Conservation (phyloP, 1,284 basidiomycete species). For the Cryptococcus depauperatus region DNA sequence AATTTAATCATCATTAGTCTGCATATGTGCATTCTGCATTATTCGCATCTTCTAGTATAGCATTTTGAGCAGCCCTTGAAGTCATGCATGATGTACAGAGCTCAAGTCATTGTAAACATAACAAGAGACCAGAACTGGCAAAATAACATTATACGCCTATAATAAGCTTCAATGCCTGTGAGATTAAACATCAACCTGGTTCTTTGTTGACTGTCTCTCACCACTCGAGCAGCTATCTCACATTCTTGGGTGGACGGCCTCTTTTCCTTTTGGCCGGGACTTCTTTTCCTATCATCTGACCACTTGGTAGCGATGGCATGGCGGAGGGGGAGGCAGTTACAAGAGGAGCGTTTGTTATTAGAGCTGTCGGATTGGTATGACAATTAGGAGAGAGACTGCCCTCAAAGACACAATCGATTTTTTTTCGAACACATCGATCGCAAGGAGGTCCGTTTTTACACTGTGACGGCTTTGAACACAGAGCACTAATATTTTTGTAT, state of each 20-base stretch:
- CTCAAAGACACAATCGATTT: background rate
- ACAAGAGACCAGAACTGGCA: background rate
- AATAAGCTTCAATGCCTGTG: background rate
- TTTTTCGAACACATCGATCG: background rate
- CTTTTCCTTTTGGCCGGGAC: background rate
- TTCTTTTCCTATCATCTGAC: background rate
- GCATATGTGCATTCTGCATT: background rate
- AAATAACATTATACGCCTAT: background rate
- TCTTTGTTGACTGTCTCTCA: background rate
- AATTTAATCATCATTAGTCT: background rate
- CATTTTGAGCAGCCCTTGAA: background rate
- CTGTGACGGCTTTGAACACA: background rate
- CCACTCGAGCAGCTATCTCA: background rate
- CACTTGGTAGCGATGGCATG: background rate
- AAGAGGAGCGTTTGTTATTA: background rate
- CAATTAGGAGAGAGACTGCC: background rate
- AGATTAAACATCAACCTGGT: background rate
- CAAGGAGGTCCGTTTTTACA: background rate
- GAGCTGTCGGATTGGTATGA: background rate
- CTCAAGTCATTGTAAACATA: background rate
- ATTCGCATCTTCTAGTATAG: background rate
- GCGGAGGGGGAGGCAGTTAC: background rate
- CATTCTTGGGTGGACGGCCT: background rate
- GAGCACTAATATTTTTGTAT: background rate
- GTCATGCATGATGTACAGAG: background rate